A percentile compares a stretch with the other conserved stretches of the same genome.
Conservation (phyloP, 2,329 filamentous ascomycete genomes). For the Aureobasidium pullulans region DNA sequence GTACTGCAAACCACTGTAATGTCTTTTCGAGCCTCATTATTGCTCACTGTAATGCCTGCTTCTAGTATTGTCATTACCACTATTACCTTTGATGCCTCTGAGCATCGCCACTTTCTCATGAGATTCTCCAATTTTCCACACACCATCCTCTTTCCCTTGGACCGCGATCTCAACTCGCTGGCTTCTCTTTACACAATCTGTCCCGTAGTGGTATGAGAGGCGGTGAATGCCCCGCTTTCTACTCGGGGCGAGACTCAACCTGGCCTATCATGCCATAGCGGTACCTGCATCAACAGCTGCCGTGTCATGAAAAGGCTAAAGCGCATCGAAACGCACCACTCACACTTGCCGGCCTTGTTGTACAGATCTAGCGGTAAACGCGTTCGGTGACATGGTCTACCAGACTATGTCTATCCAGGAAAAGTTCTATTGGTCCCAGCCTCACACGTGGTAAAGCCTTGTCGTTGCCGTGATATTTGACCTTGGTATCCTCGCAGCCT, state of each 20-base stretch:
- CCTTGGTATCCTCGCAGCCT: too few relatives aligned
- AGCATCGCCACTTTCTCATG: neutral
- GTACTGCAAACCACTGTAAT: neutral
- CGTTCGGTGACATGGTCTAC: neutral
- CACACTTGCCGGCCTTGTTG: neutral
- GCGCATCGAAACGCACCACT: neutral
- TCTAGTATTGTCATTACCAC: neutral
- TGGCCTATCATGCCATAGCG: neutral
- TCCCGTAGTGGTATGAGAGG: neutral
- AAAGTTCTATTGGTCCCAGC: too few relatives aligned
- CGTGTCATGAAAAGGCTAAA: neutral
- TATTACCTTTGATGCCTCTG: neutral
- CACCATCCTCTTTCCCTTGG: too few relatives aligned
- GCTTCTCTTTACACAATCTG: neutral
- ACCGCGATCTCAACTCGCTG: too few relatives aligned
- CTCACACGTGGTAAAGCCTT: too few relatives aligned
- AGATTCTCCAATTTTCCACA: neutral
- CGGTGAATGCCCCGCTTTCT: neutral
- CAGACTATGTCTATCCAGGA: neutral
- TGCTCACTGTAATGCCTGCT: neutral
- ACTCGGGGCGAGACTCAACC: neutral
- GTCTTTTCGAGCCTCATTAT: neutral
- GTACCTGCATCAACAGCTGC: neutral
- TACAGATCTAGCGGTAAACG: constrained; percentile 3
- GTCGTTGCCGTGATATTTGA: too few relatives aligned